phyloP scores from a whole-genome alignment of 73 alveolate genomes.

The Tetrahymena malaccensis region DNA sequence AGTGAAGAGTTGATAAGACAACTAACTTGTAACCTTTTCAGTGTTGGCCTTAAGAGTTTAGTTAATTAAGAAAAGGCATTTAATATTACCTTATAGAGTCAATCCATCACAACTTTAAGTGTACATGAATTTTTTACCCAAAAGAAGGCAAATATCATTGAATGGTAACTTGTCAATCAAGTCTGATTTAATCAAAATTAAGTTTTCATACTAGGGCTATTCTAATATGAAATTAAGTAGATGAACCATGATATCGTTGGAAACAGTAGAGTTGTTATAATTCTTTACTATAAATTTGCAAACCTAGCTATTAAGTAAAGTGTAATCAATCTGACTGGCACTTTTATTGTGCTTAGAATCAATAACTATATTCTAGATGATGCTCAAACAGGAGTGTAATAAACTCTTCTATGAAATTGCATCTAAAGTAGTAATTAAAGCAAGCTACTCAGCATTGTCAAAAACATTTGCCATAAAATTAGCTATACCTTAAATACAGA shows the following conservation, averaged over 20 bases:
- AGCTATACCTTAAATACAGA: background rate
- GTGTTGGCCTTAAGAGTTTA: background rate
- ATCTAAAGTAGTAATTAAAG: background rate
- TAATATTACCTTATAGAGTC: background rate
- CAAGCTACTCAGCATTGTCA: background rate
- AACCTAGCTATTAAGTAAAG: background rate
- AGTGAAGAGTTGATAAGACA: background rate
- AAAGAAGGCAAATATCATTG: background rate
- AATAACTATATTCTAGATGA: background rate
- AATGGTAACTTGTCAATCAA: background rate
- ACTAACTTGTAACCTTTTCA: background rate
- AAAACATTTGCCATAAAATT: background rate
- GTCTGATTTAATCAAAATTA: background rate
- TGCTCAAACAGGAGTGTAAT: background rate
- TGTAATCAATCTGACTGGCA: background rate
- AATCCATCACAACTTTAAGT: background rate
- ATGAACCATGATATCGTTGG: background rate
- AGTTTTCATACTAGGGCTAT: background rate
- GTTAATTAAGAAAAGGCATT: background rate
- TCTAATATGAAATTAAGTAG: background rate
- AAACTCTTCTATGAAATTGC: background rate
- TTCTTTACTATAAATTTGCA: background rate
- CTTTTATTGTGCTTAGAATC: background rate
- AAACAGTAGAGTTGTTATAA: background rate
- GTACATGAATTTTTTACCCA: background rate